Evolutionary conservation across 1,284 basidiomycete species (phyloP).

Genomic region (Hypsizygus ulmarius): DNA sequence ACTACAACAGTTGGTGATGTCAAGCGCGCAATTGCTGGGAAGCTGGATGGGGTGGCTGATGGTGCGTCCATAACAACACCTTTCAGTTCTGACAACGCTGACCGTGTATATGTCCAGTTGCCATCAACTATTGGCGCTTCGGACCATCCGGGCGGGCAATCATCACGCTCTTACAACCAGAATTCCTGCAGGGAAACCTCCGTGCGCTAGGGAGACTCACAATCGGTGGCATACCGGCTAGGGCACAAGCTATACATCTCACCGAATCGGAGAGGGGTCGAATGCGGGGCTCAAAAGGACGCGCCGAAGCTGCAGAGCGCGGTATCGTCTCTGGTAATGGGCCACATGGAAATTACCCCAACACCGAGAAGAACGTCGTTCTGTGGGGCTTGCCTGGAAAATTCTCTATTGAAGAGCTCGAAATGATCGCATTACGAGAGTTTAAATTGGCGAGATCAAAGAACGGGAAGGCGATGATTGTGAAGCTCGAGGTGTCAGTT

Average conservation of each 20-base stretch:
- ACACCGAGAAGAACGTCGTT: slow-evolving; percentile 51
- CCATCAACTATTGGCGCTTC: slow-evolving; percentile 59
- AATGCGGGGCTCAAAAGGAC: slow-evolving; percentile 28
- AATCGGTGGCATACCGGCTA: slow-evolving; percentile 44
- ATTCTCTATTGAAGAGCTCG: slow-evolving; percentile 35
- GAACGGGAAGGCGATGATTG: slow-evolving; percentile 35
- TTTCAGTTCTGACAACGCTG: neutral
- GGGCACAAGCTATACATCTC: slow-evolving; percentile 20
- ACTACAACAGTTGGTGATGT: slow-evolving; percentile 57
- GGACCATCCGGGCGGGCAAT: slow-evolving; percentile 53
- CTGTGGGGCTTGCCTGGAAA: slow-evolving; percentile 60
- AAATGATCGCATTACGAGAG: slow-evolving; percentile 35
- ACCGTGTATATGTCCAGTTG: slow-evolving; percentile 38
- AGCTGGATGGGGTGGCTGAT: slow-evolving; percentile 49
- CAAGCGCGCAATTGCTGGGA: slow-evolving; percentile 45
- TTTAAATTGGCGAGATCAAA: slow-evolving; percentile 42
- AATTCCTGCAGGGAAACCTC: slow-evolving; percentile 42
- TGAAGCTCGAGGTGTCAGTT: slow-evolving; percentile 52
- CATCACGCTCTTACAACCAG: slow-evolving; percentile 47
- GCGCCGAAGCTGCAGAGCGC: slow-evolving; percentile 24
- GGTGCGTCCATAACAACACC: slow-evolving; percentile 35
- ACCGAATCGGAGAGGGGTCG: slow-evolving; percentile 14
- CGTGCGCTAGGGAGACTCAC: slow-evolving; percentile 38
- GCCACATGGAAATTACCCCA: slow-evolving; percentile 46
- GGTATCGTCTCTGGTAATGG: slow-evolving; percentile 46